A percentile compares a stretch with the other conserved stretches of the same genome.
Evolutionary conservation across 306 rosid genomes (phyloP).

Genomic region (Spatholobus suberectus): DNA sequence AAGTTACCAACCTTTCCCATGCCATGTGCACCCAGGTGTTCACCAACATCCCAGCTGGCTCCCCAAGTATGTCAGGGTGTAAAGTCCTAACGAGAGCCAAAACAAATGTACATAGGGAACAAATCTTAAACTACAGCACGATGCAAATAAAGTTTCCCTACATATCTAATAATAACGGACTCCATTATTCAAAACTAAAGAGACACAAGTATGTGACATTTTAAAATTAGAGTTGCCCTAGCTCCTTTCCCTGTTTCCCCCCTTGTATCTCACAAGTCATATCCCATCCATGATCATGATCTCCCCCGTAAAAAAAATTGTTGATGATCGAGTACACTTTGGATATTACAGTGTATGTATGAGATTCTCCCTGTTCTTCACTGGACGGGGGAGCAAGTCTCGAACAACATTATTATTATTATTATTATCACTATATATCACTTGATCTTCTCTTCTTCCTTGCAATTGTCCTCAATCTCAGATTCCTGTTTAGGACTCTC

Average conservation of each 20-base stretch:
- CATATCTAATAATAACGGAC: constrained; percentile 15
- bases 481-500: constrained; percentile 80
- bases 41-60: constrained; percentile 61
- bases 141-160: constrained; percentile 41
- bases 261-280: constrained; percentile 12
- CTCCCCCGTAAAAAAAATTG: neutral
- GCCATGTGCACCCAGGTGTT: constrained; percentile 77
- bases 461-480: constrained; percentile 56
- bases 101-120: constrained; percentile 22
- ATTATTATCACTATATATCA: constrained; percentile 4
- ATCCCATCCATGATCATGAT: no score
- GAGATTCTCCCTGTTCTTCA: neutral
- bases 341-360: neutral
- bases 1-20: constrained; percentile 37
- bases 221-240: constrained; percentile 42
- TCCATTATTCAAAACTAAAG: constrained; percentile 37
- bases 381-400: neutral
- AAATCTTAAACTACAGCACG: constrained; percentile 23
- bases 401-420: neutral
- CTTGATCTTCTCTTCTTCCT: constrained; percentile 49
- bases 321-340: constrained; percentile 22
- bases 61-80: constrained; percentile 46
- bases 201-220: constrained; percentile 39
- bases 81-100: constrained; percentile 24
- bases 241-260: constrained; percentile 23